Evolutionary conservation across 768 basidiomycete genomes (phyloP).

Genomic region (Auricularia auricula-judae): DNA sequence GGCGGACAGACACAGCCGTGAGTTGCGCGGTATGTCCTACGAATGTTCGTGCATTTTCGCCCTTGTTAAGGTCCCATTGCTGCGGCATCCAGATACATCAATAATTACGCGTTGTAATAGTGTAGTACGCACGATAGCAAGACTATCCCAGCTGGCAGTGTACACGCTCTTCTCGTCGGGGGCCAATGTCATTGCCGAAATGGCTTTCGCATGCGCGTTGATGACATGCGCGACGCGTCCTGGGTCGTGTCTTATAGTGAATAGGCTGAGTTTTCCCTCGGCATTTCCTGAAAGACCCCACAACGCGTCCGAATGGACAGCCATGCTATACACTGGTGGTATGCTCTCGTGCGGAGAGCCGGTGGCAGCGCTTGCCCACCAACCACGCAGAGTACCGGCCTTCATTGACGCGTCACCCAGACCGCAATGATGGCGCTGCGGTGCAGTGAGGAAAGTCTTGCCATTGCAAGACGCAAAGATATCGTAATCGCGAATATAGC

Average conservation of each 20-base stretch:
- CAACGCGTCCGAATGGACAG: slow-evolving; percentile 85
- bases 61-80: slow-evolving; percentile 99
- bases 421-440: slow-evolving; percentile 79
- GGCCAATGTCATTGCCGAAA: slow-evolving; percentile 75
- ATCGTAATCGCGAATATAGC: slow-evolving; percentile 88
- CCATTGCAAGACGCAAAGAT: slow-evolving; percentile 83
- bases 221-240: slow-evolving; percentile 66
- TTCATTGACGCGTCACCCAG: slow-evolving; percentile 90
- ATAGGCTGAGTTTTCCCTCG: slow-evolving; percentile 90
- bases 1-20: slow-evolving; percentile 68
- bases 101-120: slow-evolving; percentile 2
- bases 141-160: slow-evolving; percentile 92
- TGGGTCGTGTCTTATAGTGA: slow-evolving; percentile 86
- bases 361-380: slow-evolving; percentile 43
- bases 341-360: slow-evolving; percentile 17
- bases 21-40: slow-evolving; percentile 78
- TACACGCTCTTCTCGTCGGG: slow-evolving; percentile 78
- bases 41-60: slow-evolving; percentile 65
- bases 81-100: slow-evolving; percentile 19
- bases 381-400: slow-evolving; percentile 71
- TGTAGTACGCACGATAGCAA: slow-evolving; percentile 53
- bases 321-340: slow-evolving; percentile 81
- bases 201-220: slow-evolving; percentile 65
- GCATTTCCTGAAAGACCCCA: slow-evolving; percentile 86
- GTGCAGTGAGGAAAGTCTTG: slow-evolving; percentile 75